phyloP scores from a whole-genome alignment of 176 grass and related monocot genomes.

The Cenchrus fungigraminus region DNA sequence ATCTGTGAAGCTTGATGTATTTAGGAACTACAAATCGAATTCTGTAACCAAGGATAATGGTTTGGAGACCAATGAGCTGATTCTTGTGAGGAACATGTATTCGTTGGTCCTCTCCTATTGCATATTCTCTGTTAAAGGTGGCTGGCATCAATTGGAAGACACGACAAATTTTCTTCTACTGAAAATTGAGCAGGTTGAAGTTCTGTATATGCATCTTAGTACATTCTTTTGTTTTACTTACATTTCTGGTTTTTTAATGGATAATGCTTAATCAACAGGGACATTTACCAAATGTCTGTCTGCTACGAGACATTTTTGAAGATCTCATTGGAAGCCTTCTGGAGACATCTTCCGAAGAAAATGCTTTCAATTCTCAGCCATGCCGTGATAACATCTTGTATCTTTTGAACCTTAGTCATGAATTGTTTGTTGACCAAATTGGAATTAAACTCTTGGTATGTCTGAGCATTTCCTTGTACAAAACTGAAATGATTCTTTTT shows the following conservation, averaged over 20 bases:
- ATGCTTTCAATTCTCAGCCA: slow-evolving; percentile 82
- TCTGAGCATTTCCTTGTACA: slow-evolving; percentile 25
- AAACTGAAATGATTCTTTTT: slow-evolving; percentile 28
- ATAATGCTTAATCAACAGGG: slow-evolving; percentile 50
- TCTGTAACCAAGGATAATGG: slow-evolving; percentile 33
- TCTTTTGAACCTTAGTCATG: slow-evolving; percentile 88
- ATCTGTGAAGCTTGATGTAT: slow-evolving; percentile 69
- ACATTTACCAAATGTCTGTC: slow-evolving; percentile 52
- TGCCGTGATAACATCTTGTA: slow-evolving; percentile 92
- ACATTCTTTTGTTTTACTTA: slow-evolving; percentile 14
- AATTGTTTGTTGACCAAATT: slow-evolving; percentile 77
- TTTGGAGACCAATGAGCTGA: slow-evolving; percentile 65
- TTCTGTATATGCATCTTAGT: slow-evolving; percentile 10
- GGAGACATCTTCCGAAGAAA: slow-evolving; percentile 75
- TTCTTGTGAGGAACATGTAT: slow-evolving; percentile 86
- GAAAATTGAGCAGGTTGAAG: slow-evolving; percentile 68
- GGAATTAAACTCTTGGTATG: slow-evolving; percentile 82
- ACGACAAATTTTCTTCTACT: slow-evolving; percentile 83
- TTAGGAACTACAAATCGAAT: slow-evolving; percentile 62
- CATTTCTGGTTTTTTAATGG: slow-evolving; percentile 29
- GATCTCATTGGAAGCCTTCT: slow-evolving; percentile 81
- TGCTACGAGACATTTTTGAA: slow-evolving; percentile 86
- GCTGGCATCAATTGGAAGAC: slow-evolving; percentile 93
- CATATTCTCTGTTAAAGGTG: slow-evolving; percentile 88
- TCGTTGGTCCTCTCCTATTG: slow-evolving; percentile 77